A percentile compares a stretch with the other conserved stretches of the same genome.
Evolutionary conservation across 2,329 filamentous ascomycete genomes (phyloP).

Genomic region (Pseudocercospora fuligena): DNA sequence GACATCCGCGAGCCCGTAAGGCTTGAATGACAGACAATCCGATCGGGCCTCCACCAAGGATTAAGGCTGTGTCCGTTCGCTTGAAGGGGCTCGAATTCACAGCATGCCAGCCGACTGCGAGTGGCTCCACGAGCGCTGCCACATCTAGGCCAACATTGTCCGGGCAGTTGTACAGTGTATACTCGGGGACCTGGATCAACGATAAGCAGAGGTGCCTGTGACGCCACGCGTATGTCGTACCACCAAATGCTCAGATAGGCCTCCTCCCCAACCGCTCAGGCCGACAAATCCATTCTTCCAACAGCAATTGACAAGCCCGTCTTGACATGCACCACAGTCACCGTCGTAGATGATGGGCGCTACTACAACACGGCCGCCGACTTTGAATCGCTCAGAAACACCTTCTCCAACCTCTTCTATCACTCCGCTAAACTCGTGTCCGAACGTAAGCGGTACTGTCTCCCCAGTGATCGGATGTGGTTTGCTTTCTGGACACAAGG

Average conservation of each 20-base stretch:
- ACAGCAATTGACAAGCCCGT: conserved; percentile 60
- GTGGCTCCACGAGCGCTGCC: conserved; percentile 58
- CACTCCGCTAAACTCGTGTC: conserved; percentile 59
- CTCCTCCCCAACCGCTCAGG: conserved; percentile 59
- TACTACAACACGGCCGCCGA: conserved; percentile 52
- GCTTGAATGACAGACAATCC: conserved; percentile 57
- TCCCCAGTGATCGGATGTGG: conserved; percentile 61
- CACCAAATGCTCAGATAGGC: conserved; percentile 57
- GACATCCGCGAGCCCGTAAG: conserved; percentile 49
- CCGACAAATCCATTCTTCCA: conserved; percentile 60
- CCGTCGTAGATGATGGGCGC: conserved; percentile 60
- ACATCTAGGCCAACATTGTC: conserved; percentile 58
- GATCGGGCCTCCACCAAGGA: conserved; percentile 60
- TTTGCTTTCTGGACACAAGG: conserved; percentile 51
- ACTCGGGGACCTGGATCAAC: conserved; percentile 45
- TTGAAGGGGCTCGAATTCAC: conserved; percentile 57
- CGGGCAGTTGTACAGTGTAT: conserved; percentile 53
- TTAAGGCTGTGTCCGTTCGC: conserved; percentile 51
- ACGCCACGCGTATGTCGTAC: conserved; percentile 45
- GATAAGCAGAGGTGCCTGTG: background rate
- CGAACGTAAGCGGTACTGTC: conserved; percentile 57
- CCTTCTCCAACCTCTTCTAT: conserved; percentile 59
- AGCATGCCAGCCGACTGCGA: conserved; percentile 62
- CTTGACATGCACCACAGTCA: conserved; percentile 57
- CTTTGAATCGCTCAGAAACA: conserved; percentile 51